A percentile compares a stretch with the other conserved stretches of the same genome.
Conservation (phyloP, 768 basidiomycete species). For the Russula foetens region DNA sequence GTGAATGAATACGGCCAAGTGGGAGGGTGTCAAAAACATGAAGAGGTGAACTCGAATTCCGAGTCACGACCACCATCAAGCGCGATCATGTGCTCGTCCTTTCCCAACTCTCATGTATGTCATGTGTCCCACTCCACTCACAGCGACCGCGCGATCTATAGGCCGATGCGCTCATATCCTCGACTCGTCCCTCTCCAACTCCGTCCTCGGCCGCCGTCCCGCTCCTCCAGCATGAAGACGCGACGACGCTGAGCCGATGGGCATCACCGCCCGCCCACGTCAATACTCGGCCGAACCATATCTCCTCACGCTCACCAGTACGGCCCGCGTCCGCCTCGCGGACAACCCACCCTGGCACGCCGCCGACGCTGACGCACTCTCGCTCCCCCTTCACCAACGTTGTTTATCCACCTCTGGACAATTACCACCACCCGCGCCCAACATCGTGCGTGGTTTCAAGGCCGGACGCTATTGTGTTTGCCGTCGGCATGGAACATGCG, state of each 20-base stretch:
- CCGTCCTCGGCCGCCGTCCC: conserved; percentile 40
- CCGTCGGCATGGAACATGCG: conserved; percentile 52
- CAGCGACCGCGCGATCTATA: no score
- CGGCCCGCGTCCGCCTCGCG: conserved; percentile 55
- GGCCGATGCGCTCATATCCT: no score
- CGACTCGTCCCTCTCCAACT: no score
- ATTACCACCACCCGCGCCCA: conserved; percentile 39
- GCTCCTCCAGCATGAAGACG: conserved; percentile 28
- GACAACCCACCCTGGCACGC: conserved; percentile 24
- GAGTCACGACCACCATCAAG: no score
- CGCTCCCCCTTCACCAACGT: conserved; percentile 23
- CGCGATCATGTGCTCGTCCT: no score
- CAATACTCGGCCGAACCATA: conserved; percentile 51
- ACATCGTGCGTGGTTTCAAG: conserved; percentile 60
- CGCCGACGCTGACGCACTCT: background rate
- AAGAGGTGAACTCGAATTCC: no score
- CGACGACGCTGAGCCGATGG: conserved; percentile 37
- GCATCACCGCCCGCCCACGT: conserved; percentile 62
- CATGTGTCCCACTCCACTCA: no score
- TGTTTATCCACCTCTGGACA: conserved; percentile 28
- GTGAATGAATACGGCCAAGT: no score
- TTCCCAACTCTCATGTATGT: no score
- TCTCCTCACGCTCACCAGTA: conserved; percentile 63
- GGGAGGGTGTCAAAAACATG: no score
- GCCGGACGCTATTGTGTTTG: conserved; percentile 63